Percentiles rank a stretch among this genome's conserved stretches.
Evolutionary conservation across 768 basidiomycete genomes (phyloP).

Genomic region (Lyophyllum decastes): DNA sequence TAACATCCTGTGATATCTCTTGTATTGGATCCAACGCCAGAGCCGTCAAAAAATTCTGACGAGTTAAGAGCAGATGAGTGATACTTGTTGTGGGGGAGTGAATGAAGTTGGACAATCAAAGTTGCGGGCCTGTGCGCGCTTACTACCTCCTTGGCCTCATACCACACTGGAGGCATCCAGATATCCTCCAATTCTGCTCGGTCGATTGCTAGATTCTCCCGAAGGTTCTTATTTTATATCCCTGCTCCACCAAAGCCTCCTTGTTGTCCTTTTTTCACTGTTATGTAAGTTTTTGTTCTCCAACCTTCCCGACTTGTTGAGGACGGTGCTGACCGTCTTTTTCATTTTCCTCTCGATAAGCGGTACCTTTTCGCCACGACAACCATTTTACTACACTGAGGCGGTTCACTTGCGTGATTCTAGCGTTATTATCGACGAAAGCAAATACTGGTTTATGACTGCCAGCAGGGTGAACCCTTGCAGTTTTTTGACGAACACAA

Average conservation of each 20-base stretch:
- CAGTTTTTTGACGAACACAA: constrained; percentile 34
- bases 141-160: constrained; percentile 10
- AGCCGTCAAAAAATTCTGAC: constrained; percentile 14
- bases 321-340: constrained; percentile 17
- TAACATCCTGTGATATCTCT: constrained; percentile 16
- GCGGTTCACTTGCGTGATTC: constrained; percentile 16
- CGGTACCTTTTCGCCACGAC: constrained; percentile 2
- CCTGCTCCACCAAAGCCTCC: constrained; percentile 10
- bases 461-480: constrained; percentile 29
- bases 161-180: constrained; percentile 10
- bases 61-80: constrained; percentile 21
- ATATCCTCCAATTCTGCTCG: constrained; percentile 5
- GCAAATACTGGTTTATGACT: constrained; percentile 6
- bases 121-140: constrained; percentile 15
- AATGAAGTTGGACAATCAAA: constrained; percentile 18
- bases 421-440: constrained; percentile 12
- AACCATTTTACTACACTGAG: constrained; percentile 4
- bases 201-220: constrained; percentile 6
- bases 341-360: constrained; percentile 8
- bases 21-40: constrained; percentile 14
- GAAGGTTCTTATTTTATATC: constrained; percentile 9
- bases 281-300: constrained; percentile 34
- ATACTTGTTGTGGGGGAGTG: constrained; percentile 21
- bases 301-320: constrained; percentile 6
- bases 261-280: constrained; percentile 14